These are phyloP conservation scores for Coleophoma crateriformis DNA, from an alignment of 2,329 filamentous ascomycete genomes.

Conservation along the genomic window DNA sequence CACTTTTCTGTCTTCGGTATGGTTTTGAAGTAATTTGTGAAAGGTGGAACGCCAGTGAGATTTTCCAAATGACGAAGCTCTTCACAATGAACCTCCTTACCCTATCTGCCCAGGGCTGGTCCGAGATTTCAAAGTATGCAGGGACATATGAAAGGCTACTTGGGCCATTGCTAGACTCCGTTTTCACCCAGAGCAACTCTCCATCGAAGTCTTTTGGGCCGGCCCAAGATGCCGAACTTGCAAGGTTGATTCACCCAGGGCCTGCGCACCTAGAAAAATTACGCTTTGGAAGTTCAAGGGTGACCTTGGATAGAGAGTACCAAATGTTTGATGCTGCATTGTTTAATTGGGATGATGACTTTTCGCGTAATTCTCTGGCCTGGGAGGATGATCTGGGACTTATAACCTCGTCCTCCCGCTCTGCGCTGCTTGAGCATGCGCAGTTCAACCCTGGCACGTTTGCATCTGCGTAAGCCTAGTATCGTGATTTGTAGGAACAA, in stretches of 20 bases:
- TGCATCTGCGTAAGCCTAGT: too few relatives aligned
- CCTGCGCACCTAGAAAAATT: neutral
- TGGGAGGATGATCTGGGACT: too few relatives aligned
- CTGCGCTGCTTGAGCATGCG: too few relatives aligned
- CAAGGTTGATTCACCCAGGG: slow-evolving; percentile 4
- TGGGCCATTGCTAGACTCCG: slow-evolving; percentile 24
- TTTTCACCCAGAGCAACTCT: slow-evolving; percentile 11
- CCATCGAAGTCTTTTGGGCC: neutral
- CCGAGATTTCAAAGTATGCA: slow-evolving; percentile 25
- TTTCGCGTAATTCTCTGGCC: too few relatives aligned
- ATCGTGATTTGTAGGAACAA: too few relatives aligned
- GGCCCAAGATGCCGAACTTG: slow-evolving; percentile 7
- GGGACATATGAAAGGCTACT: slow-evolving; percentile 12
- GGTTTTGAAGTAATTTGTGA: too few relatives aligned
- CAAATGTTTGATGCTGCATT: too few relatives aligned
- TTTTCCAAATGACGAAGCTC: slow-evolving; percentile 27
- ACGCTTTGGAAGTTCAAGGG: too few relatives aligned
- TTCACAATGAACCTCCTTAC: slow-evolving; percentile 26
- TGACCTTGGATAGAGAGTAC: too few relatives aligned
- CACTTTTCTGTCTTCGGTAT: slow-evolving; percentile 26
- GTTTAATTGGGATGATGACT: too few relatives aligned
- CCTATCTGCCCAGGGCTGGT: slow-evolving; percentile 25
- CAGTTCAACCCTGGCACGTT: too few relatives aligned
- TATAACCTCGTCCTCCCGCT: too few relatives aligned
- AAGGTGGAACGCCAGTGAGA: slow-evolving; percentile 5